These are phyloP conservation scores for Leucogyrophana mollusca DNA, from an alignment of 768 basidiomycete species.

Conservation along the genomic window DNA sequence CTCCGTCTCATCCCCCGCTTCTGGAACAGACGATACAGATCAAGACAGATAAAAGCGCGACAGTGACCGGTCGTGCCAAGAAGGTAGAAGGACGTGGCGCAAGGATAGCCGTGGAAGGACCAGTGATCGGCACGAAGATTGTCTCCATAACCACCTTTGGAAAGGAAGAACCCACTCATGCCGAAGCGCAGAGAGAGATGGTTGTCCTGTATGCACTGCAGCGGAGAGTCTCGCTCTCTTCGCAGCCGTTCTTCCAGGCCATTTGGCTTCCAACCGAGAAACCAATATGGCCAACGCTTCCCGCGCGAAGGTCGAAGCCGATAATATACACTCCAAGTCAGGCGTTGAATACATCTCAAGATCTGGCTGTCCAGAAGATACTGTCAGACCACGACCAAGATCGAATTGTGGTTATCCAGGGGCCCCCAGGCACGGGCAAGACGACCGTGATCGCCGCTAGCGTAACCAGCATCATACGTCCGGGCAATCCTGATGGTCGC, in stretches of 20 bases:
- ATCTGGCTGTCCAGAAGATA: conserved; percentile 25
- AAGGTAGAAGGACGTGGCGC: conserved; percentile 37
- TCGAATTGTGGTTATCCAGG: conserved; percentile 27
- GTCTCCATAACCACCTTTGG: conserved; percentile 49
- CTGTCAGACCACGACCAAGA: conserved; percentile 20
- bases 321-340: conserved; percentile 1
- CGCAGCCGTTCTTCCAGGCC: conserved; percentile 21
- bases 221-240: conserved; percentile 9
- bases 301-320: neutral
- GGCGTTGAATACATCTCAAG: conserved; percentile 27
- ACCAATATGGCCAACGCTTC: conserved; percentile 13
- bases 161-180: conserved; percentile 51
- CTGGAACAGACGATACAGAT: conserved; percentile 19
- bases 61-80: conserved; percentile 19
- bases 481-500: conserved; percentile 6
- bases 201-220: conserved; percentile 24
- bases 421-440: conserved; percentile 45
- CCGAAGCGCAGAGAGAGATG: conserved; percentile 37
- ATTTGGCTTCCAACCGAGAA: conserved; percentile 26
- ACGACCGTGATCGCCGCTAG: conserved; percentile 41
- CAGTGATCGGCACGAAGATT: conserved; percentile 15
- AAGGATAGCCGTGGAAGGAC: conserved; percentile 23
- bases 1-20: neutral
- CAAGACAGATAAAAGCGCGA: conserved; percentile 6
- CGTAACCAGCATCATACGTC: conserved; percentile 20